Base-by-base conservation (phyloP, 2,329 filamentous ascomycete genomes). In the Lachnellula hyalina region DNA sequence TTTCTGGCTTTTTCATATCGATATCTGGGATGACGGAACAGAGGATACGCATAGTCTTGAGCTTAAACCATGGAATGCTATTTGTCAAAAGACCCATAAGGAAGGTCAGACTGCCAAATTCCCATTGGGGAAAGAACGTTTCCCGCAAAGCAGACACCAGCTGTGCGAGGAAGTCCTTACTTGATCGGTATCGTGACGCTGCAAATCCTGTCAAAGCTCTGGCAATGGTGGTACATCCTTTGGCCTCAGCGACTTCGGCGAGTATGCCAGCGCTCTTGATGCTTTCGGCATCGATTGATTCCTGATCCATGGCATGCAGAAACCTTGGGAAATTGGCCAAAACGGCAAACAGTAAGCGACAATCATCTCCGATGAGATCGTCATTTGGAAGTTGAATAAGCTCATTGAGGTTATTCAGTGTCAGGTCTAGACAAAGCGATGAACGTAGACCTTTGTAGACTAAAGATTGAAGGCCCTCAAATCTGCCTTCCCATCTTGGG, bases 381-480 rank as follows among this genome's bases (percentile, higher is more conserved):
- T 91, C 91, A 51, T 85, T 88, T 0, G 92, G 91, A 8, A 97
- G 76, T 36, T 82, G 81, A 52, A 93, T 84, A 5, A 99, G 77
- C 64, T 84, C 85, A 64, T 96, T 86, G 52, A 99, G 79, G 1
- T 90, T 84, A 49, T 83, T 79, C 44, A 99, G 75, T 1, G 91
- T 91, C 46, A 85, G 80, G 35, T 90, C 85, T 60, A 96, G 82
- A 56, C 90, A 96, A 7, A 86, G 72, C 0, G 90, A 92, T 0
- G 94, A 99, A 53, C 93, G 85, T 28, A 97, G 74, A 0, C 94
- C 95, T 70, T 97, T 97, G 74, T 96, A 93, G 0, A 96, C 79
- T 46, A 97, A 74, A 4, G 86, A 82, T 59, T 96, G 89, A 8
- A 99, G 74, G 2, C 95, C 94, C 57, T 94, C 87, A 64, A 97